Evolutionary conservation across 2,329 filamentous ascomycete species (phyloP).

Genomic region (Pyricularia grisea): DNA sequence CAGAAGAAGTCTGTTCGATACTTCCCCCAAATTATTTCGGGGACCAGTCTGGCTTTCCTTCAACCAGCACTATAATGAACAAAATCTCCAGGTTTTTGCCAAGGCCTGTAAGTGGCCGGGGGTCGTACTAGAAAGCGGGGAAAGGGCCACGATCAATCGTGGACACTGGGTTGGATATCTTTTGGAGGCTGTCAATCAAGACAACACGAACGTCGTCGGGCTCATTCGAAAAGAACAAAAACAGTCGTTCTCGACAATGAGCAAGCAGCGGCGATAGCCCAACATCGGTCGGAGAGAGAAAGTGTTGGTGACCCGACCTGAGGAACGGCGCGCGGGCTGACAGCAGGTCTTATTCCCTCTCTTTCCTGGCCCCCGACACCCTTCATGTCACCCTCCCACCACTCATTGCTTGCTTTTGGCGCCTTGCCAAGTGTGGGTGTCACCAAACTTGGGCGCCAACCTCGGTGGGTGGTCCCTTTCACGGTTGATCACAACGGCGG

Average conservation of each 20-base stretch:
- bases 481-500: neutral
- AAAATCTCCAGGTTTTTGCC: neutral
- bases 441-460: neutral
- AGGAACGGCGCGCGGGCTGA: neutral
- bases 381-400: neutral
- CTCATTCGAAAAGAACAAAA: neutral
- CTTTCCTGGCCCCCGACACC: neutral
- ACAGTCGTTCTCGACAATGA: neutral
- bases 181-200: neutral
- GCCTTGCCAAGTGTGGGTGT: conserved; percentile 1
- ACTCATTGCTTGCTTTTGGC: neutral
- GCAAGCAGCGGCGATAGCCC: neutral
- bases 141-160: neutral
- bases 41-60: neutral
- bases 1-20: neutral
- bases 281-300: neutral
- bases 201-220: neutral
- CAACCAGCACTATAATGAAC: neutral
- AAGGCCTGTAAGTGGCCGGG: neutral
- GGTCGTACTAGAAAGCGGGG: neutral
- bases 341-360: neutral
- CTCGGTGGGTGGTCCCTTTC: neutral
- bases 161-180: neutral
- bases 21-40: neutral
- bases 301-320: neutral